Base-by-base conservation (phyloP, 2,329 filamentous ascomycete genomes). In the Magnaporthiopsis rhizophila region DNA sequence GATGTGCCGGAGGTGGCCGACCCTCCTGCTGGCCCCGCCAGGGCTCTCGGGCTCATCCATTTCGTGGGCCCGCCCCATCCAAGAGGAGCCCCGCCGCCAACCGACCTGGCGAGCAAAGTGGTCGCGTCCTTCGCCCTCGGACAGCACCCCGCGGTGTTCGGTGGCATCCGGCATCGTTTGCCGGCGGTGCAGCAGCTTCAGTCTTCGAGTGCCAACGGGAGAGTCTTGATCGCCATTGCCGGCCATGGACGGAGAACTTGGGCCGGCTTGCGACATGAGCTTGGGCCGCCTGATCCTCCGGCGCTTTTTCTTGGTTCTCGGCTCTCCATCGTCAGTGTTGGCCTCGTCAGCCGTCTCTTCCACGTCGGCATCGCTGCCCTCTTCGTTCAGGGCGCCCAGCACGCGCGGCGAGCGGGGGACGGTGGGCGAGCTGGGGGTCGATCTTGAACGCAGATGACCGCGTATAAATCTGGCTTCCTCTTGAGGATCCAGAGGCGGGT, bases 261-360 rank as follows among this genome's bases (percentile, higher is more conserved):
- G 90, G 2, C 86, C 84, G 8, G 90, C 89, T 66, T 86, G 66
- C 74, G 81, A 66, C 72, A 86, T 75, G 71, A 81, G 70, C 75
- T 83, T 80, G 38, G 79, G 75, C 73, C 81, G 81, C 53, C 80
- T 84, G 68, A 86, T 80, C 66, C 83, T 82, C 69, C 81, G 87
- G 68, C 86, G 84, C 74, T 87, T 88, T 74, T 83, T 87, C 75
- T 84, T 90, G 38, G 80, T 80, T 67, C 83, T 84, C 2, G 75
- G 83, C 1, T 76, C 70, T 34, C 76, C 71, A 63, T 80, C 78
- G 18, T 77, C 72, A n/a, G 76, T 71, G 24, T 78, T 77, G n/a
- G 82, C 83, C 72, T 97, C 93, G 63, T 92, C 91, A 0, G 88
- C 90, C 59, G 92, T 96, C 72, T 95, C 91, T 73, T 96, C 93